Base-by-base conservation (phyloP, 2,329 filamentous ascomycete genomes). In the Furcasterigmium sp. region DNA sequence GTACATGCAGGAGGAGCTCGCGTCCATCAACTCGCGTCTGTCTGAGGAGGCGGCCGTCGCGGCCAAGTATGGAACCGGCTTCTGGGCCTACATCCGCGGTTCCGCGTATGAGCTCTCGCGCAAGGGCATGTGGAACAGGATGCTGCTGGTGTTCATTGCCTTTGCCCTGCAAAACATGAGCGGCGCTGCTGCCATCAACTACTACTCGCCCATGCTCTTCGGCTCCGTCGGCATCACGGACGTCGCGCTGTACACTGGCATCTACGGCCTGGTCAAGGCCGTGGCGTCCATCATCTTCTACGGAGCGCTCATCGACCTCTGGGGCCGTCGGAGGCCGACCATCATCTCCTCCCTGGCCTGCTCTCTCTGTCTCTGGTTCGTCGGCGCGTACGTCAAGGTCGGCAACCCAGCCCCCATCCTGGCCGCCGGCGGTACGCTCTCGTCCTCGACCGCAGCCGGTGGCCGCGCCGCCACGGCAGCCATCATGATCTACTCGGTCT, bases 401-500 rank as follows among this genome's bases (percentile, higher is more conserved):
- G 69, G 68, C 2, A 69, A 75, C 39, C 73, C 74, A 0, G 65
- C 69, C 8, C 61, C 53, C 2, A 66, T 68, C 18, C 72, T 74
- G 32, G 60, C 56, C 1, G 61, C 62, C 3, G 73, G 72, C 8
- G 57, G 61, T 11, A 54, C 68, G 2, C 59, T 65, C 6, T 69
- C 70, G 1, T 55, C 64, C 7, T 67, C 65, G 0, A 69, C 65
- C 0, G 55, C 56, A 4, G 69, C 67, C 4, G 73, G 72, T 44
- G 75, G 74, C 0, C 69, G 72, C 45, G 65, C 74, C 13, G 74
- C 75, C 8, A 76, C 74, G 25, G 73, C 73, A 3, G 73, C 72
- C 53, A 70, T 78, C 19, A 78, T 77, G 60, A 59, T 78, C 1
- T 78, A 76, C 48, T 73, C 67, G 2, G 64, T 75, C 36, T 76